Percentiles rank a stretch among this genome's conserved stretches.
Conservation (phyloP, 306 rosid genomes). For the Prunus fruticosa region DNA sequence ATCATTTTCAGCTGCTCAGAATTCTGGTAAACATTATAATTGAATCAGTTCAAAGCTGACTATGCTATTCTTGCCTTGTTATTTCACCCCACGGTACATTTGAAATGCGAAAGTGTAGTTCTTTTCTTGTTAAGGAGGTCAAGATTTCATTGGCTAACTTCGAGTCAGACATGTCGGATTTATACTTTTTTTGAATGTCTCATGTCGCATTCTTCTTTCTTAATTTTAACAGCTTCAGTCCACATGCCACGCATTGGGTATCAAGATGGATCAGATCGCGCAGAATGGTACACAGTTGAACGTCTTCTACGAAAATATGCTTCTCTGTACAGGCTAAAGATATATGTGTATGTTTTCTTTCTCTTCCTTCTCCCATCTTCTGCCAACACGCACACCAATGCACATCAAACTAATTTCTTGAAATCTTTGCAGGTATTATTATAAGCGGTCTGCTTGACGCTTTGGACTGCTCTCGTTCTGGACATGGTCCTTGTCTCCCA, state of each 20-base stretch:
- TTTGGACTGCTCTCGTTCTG: background rate
- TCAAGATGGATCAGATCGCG: slow-evolving; percentile 89
- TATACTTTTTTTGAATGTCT: slow-evolving; percentile 2
- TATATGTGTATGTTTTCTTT: slow-evolving; percentile 57
- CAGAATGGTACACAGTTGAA: slow-evolving; percentile 90
- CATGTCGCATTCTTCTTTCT: background rate
- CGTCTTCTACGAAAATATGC: slow-evolving; percentile 89
- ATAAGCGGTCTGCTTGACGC: slow-evolving; percentile 42
- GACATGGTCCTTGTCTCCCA: background rate
- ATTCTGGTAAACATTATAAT: slow-evolving; percentile 46
- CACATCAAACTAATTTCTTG: background rate
- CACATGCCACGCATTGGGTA: slow-evolving; percentile 97
- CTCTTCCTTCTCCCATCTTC: slow-evolving; percentile 4
- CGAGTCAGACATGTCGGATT: background rate
- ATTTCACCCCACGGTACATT: background rate
- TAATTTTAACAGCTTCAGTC: slow-evolving; percentile 57
- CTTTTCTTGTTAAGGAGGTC: background rate
- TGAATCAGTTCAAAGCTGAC: background rate
- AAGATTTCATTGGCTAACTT: background rate
- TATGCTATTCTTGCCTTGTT: background rate
- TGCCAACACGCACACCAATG: background rate
- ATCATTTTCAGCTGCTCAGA: slow-evolving; percentile 67
- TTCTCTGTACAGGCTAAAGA: slow-evolving; percentile 56
- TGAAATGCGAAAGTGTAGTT: background rate
- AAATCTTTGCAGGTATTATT: slow-evolving; percentile 65